Base-by-base conservation (phyloP, 768 basidiomycete species). In the Trametes meyenii region DNA sequence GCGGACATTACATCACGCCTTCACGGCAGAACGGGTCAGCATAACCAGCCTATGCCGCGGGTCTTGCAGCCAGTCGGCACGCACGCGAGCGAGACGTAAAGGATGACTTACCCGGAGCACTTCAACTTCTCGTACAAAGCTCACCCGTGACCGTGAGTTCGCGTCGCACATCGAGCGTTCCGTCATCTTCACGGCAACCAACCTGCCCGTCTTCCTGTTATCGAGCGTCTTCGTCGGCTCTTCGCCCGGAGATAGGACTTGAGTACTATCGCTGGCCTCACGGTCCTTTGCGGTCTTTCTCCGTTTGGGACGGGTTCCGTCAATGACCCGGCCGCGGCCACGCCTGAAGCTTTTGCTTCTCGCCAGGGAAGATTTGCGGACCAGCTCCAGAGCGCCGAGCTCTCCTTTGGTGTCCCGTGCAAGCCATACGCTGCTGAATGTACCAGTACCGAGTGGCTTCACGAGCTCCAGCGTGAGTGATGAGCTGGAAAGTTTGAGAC, bases 61-160 rank as follows among this genome's bases (percentile, higher is more conserved):
- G 44, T 48, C 45, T 35, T 46, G 44, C 54, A 35, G 19, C 29
- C 42, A 7, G 12, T 23, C 55, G 23, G 26, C 19, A 21, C 55
- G 12, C 19, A 48, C n/a, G 60, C 55, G 63, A 7, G 14, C 24
- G n/a, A 42, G 50, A n/a, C 8, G 35, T 21, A 43, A 52, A 33
- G 23, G 43, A 61, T 24, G 36, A 77, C 85, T 73, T 68, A 89
- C 88, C 75, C 87, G 81, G n/a, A 94, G 75, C 3, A 95, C 87
- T 70, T 92, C 89, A 16, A 92, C 92, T 75, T 94, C 92, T 26
- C 92, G 78, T 29, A 91, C 83, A 66, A 94, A 93, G 49, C 85
- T 85, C 49, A 92, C 88, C 42, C 89, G 71, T 58, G 90, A 92
- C 58, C 91, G 75, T 60, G 91, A 87, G 68, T 87, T 86, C 63